Evolutionary conservation across 495 filamentous ascomycete genomes (phyloP).

Genomic region (Aspergillus ellipticus): DNA sequence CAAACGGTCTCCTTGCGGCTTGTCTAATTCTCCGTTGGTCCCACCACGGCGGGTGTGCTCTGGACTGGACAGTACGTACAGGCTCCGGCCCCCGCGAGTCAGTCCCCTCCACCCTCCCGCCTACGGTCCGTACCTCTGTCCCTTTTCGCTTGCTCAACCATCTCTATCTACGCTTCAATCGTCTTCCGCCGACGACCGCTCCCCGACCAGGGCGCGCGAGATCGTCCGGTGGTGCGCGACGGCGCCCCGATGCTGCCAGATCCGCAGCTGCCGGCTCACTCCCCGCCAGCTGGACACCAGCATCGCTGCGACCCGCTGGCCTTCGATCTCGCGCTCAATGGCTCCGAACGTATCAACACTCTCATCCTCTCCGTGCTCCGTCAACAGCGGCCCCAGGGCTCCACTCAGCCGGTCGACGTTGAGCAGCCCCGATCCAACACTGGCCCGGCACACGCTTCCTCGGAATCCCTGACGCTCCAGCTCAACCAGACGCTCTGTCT

Average conservation of each 20-base stretch:
- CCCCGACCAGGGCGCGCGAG: not conserved
- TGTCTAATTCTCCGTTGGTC: not conserved
- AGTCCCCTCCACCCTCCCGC: not conserved
- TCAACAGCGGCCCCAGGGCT: conserved; percentile 35
- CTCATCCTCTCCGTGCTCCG: conserved; percentile 9
- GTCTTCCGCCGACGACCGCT: not conserved
- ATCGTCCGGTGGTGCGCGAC: not conserved
- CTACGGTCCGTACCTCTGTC: not conserved
- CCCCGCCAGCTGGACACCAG: conserved; percentile 34
- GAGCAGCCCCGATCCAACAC: conserved; percentile 15
- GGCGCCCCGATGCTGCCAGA: conserved; percentile 19
- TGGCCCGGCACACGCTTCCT: not conserved
- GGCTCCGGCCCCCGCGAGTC: no score
- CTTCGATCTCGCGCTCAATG: conserved; percentile 30
- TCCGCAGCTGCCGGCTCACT: conserved; percentile 30
- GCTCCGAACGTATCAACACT: conserved; percentile 13
- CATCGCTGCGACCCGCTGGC: conserved; percentile 29
- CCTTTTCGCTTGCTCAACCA: not conserved
- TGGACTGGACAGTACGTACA: not conserved
- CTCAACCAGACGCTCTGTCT: conserved; percentile 19
- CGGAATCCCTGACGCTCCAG: conserved; percentile 15
- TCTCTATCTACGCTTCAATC: not conserved
- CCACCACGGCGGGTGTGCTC: no score
- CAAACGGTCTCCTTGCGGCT: not conserved
- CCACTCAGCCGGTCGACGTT: conserved; percentile 27